Conservation (phyloP, 176 grass and related monocot species). For the Phoenix roebelenii region DNA sequence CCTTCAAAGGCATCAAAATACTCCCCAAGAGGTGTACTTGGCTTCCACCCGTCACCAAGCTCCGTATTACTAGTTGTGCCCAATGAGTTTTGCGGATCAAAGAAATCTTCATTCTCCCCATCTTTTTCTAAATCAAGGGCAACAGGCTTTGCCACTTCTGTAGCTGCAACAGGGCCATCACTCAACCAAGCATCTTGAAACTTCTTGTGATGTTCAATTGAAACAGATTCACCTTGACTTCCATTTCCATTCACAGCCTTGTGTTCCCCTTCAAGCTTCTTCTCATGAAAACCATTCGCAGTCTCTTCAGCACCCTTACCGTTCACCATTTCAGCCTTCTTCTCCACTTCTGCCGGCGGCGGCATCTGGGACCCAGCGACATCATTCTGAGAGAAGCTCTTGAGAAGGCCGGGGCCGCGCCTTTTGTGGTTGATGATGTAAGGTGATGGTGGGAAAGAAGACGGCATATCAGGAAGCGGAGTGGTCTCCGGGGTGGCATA, state of each 20-base stretch:
- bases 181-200: background rate
- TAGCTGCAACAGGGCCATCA: conserved; percentile 18
- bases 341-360: background rate
- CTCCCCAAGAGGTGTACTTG: conserved; percentile 42
- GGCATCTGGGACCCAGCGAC: conserved; percentile 5
- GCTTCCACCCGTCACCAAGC: conserved; percentile 47
- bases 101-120: conserved; percentile 39
- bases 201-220: conserved; percentile 23
- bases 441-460: conserved; percentile 62
- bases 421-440: conserved; percentile 88
- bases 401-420: conserved; percentile 49
- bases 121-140: conserved; percentile 21
- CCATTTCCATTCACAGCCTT: conserved; percentile 18
- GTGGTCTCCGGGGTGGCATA: conserved; percentile 66
- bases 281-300: conserved; percentile 3
- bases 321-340: background rate
- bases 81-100: conserved; percentile 52
- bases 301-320: background rate
- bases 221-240: conserved; percentile 15
- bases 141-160: conserved; percentile 22
- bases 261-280: conserved; percentile 8
- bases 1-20: conserved; percentile 93
- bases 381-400: conserved; percentile 31
- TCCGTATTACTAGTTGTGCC: conserved; percentile 50
- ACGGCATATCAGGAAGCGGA: conserved; percentile 50